Conservation (phyloP, 495 filamentous ascomycete genomes). For the Lindgomyces ingoldianus region DNA sequence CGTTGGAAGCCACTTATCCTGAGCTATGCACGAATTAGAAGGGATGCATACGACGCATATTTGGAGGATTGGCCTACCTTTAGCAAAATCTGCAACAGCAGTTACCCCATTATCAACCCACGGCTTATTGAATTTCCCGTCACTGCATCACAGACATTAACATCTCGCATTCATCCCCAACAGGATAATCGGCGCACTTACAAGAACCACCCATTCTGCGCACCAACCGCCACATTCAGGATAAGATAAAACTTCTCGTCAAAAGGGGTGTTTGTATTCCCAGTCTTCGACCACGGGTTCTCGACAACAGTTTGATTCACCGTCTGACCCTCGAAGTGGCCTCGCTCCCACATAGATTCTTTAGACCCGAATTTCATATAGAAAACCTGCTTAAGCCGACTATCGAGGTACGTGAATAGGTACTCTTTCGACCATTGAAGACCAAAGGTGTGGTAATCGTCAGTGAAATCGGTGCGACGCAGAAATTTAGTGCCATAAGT, state of each 20-base stretch:
- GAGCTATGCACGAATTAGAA: neutral
- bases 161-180: too few relatives aligned
- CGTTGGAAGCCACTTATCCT: slow-evolving; percentile 21
- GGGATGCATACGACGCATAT: too few relatives aligned
- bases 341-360: slow-evolving; percentile 24
- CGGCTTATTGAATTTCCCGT: slow-evolving; percentile 24
- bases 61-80: neutral
- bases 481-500: slow-evolving; percentile 7
- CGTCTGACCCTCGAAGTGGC: slow-evolving; percentile 12
- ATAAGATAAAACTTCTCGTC: slow-evolving; percentile 33
- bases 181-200: too few relatives aligned
- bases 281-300: slow-evolving; percentile 32
- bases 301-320: slow-evolving; percentile 20
- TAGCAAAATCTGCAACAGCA: slow-evolving; percentile 12
- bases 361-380: slow-evolving; percentile 24
- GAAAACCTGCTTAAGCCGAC: slow-evolving; percentile 31
- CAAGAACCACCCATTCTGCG: slow-evolving; percentile 26
- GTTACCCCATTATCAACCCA: slow-evolving; percentile 15
- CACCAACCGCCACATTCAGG: slow-evolving; percentile 34
- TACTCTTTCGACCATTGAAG: slow-evolving; percentile 33
- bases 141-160: neutral
- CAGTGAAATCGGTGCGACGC: slow-evolving; percentile 23
- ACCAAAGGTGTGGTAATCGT: slow-evolving; percentile 32
- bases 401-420: slow-evolving; percentile 36
- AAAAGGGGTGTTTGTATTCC: slow-evolving; percentile 26